These are phyloP conservation scores for Hypoxylon rickii DNA, from an alignment of 495 filamentous ascomycete species.

Conservation along the genomic window DNA sequence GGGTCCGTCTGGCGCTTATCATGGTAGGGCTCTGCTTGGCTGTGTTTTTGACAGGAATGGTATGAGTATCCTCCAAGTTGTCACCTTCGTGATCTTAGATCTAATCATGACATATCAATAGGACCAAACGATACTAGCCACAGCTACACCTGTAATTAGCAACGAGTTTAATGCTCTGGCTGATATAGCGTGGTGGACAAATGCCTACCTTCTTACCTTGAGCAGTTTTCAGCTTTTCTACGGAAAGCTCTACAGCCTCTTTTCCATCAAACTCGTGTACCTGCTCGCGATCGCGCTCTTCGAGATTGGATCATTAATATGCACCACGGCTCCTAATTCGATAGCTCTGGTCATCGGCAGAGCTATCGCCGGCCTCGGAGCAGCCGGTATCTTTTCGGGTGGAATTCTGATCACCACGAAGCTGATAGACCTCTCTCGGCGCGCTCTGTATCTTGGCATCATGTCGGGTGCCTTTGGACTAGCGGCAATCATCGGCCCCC, in stretches of 20 bases:
- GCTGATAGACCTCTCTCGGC: not conserved
- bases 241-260: constrained; percentile 53
- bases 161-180: constrained; percentile 42
- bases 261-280: constrained; percentile 44
- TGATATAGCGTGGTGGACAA: constrained; percentile 53
- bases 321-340: constrained; percentile 47
- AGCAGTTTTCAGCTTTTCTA: constrained; percentile 50
- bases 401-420: constrained; percentile 30
- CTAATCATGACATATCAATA: too few relatives aligned
- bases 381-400: constrained; percentile 43
- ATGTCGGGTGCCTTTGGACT: not conserved
- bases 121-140: too few relatives aligned
- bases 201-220: constrained; percentile 56
- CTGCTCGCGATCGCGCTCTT: constrained; percentile 48
- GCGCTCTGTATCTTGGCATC: not conserved
- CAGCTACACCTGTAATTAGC: constrained; percentile 48
- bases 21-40: too few relatives aligned
- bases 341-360: constrained; percentile 49
- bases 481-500: constrained; percentile 46
- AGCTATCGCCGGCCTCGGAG: constrained; percentile 48
- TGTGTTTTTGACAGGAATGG: too few relatives aligned
- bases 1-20: too few relatives aligned
- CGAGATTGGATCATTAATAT: constrained; percentile 50
- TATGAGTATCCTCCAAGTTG: too few relatives aligned
- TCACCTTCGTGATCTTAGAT: too few relatives aligned